phyloP scores from a whole-genome alignment of 1,139 yeast genomes.

The Trichomonascaceae sp. region DNA sequence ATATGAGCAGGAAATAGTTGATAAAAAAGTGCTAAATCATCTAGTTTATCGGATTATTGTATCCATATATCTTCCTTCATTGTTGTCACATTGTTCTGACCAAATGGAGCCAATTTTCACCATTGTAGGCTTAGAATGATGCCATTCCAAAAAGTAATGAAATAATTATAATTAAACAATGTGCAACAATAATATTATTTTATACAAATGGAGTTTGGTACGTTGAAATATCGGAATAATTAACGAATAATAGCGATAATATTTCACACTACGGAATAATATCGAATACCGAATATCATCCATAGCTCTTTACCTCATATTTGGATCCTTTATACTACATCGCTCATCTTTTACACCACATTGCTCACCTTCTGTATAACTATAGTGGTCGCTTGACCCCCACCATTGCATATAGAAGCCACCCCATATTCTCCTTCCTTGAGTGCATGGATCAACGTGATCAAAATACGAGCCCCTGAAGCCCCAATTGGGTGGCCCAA shows the following conservation, averaged over 20 bases:
- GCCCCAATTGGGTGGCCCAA: constrained; percentile 94
- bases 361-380: constrained; percentile 48
- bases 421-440: constrained; percentile 83
- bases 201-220: no score
- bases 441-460: constrained; percentile 68
- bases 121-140: neutral
- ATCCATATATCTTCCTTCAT: no score
- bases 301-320: no score
- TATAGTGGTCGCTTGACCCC: constrained; percentile 89
- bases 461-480: constrained; percentile 88
- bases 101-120: neutral
- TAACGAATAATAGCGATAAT: no score
- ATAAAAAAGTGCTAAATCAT: no score
- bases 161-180: neutral
- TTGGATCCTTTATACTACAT: no score
- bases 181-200: neutral
- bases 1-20: no score
- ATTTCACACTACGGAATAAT: no score
- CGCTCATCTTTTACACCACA: neutral
- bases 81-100: neutral
- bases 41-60: no score
- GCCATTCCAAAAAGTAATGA: neutral
- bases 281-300: no score
- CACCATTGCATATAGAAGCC: constrained; percentile 95
- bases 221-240: neutral